A percentile compares a stretch with the other conserved stretches of the same genome.
phyloP scores from a whole-genome alignment of 305 asterid genomes.

The Vinca major region DNA sequence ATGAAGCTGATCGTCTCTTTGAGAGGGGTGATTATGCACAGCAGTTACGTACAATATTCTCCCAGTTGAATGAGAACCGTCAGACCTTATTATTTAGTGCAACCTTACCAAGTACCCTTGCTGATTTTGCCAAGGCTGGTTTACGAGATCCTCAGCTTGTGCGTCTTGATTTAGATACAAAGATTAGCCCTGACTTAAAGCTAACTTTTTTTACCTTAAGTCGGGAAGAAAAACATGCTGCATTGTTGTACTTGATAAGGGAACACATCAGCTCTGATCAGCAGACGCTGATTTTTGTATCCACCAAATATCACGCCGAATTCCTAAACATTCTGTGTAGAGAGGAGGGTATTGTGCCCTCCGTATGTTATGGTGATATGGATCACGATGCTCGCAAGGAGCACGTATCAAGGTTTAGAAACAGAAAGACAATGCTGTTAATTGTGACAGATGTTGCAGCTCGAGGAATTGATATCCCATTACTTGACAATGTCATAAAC shows the following conservation, averaged over 20 bases:
- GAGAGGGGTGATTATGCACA: constrained; percentile 93
- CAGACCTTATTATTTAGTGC: constrained; percentile 93
- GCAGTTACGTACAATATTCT: constrained; percentile 67
- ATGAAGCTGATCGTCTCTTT: constrained; percentile 92
- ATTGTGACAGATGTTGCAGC: constrained; percentile 97
- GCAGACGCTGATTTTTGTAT: constrained; percentile 74
- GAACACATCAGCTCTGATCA: constrained; percentile 58
- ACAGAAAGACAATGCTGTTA: constrained; percentile 79
- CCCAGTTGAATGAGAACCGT: constrained; percentile 67
- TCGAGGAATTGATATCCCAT: constrained; percentile 92
- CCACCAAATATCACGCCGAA: constrained; percentile 89
- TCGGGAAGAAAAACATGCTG: constrained; percentile 73
- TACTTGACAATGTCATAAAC: constrained; percentile 86
- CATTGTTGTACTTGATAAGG: constrained; percentile 65
- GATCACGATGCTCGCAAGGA: constrained; percentile 91
- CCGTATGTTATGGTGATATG: constrained; percentile 96
- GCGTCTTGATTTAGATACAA: constrained; percentile 85
- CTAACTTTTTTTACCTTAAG: constrained; percentile 70
- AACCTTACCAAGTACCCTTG: constrained; percentile 91
- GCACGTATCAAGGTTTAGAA: constrained; percentile 62
- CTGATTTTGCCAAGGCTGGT: constrained; percentile 96
- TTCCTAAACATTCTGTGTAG: constrained; percentile 49
- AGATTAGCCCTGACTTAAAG: constrained; percentile 78
- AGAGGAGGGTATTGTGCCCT: constrained; percentile 79
- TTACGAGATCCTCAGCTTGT: constrained; percentile 88